phyloP scores from a whole-genome alignment of 1,139 yeast genomes.

The Debaryomyces coudertii region DNA sequence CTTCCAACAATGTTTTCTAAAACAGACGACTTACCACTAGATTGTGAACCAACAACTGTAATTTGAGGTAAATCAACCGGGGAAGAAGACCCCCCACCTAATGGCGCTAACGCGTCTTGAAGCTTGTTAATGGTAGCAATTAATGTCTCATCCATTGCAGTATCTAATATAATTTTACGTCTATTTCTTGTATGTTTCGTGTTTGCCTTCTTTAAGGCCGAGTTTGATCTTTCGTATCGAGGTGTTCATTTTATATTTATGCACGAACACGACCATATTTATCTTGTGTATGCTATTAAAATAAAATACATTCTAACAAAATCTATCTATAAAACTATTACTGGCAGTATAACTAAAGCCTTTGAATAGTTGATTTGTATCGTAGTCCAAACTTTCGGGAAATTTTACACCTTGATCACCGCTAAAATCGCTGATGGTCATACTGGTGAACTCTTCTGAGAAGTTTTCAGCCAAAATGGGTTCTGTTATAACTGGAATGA shows the following conservation, averaged over 20 bases:
- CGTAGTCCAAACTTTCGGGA: constrained; percentile 11
- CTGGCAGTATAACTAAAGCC: constrained; percentile 38
- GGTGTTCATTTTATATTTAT: constrained; percentile 9
- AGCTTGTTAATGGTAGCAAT: constrained; percentile 90
- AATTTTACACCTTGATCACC: constrained; percentile 7
- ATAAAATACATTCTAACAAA: constrained; percentile 9
- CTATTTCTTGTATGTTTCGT: constrained; percentile 1
- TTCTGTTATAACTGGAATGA: constrained; percentile 37
- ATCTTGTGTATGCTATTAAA: background rate
- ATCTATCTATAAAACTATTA: constrained; percentile 28
- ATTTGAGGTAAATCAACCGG: constrained; percentile 94
- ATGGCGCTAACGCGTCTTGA: constrained; percentile 92
- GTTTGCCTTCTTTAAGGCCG: constrained; percentile 2
- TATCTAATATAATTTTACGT: constrained; percentile 3
- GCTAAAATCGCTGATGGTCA: constrained; percentile 29
- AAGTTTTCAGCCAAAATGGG: constrained; percentile 40
- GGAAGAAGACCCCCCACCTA: constrained; percentile 83
- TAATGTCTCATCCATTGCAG: constrained; percentile 81
- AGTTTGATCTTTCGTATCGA: constrained; percentile 8
- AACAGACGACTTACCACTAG: constrained; percentile 92
- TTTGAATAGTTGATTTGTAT: constrained; percentile 19
- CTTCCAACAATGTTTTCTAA: constrained; percentile 93
- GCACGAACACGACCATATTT: constrained; percentile 9
- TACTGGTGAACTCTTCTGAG: constrained; percentile 32
- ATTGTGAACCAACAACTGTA: constrained; percentile 95